phyloP scores from a whole-genome alignment of 2,329 filamentous ascomycete species.

The Fusarium piperis region DNA sequence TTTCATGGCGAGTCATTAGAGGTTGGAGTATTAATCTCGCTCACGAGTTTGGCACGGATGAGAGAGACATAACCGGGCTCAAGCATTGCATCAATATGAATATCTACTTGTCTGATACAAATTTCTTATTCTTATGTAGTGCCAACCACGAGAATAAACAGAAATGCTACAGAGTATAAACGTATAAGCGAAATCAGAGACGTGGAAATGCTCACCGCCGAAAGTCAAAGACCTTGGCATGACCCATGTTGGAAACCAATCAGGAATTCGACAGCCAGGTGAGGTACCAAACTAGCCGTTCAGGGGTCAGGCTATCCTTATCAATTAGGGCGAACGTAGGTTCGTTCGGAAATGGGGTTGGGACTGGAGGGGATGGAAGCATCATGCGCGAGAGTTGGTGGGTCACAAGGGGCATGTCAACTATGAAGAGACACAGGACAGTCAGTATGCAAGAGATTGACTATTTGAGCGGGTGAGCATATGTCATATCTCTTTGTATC shows the following conservation, averaged over 20 bases:
- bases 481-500: not conserved
- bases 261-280: not conserved
- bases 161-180: not conserved
- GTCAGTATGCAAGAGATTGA: not conserved
- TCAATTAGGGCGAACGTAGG: not conserved
- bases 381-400: slow-evolving; percentile 20
- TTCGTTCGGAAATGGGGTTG: slow-evolving; percentile 3
- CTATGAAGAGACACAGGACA: not conserved
- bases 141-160: not conserved
- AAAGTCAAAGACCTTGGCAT: not conserved
- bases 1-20: not conserved
- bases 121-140: not conserved
- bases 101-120: not conserved
- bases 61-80: not conserved
- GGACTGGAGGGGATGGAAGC: not conserved
- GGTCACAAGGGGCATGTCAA: slow-evolving; percentile 1
- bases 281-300: not conserved
- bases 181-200: not conserved
- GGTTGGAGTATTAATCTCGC: not conserved
- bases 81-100: not conserved
- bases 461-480: not conserved
- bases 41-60: not conserved
- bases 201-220: not conserved
- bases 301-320: not conserved
- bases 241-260: not conserved